These are phyloP conservation scores for Panicum miliaceum DNA, from an alignment of 176 grass and related monocot species.

Conservation along the genomic window DNA sequence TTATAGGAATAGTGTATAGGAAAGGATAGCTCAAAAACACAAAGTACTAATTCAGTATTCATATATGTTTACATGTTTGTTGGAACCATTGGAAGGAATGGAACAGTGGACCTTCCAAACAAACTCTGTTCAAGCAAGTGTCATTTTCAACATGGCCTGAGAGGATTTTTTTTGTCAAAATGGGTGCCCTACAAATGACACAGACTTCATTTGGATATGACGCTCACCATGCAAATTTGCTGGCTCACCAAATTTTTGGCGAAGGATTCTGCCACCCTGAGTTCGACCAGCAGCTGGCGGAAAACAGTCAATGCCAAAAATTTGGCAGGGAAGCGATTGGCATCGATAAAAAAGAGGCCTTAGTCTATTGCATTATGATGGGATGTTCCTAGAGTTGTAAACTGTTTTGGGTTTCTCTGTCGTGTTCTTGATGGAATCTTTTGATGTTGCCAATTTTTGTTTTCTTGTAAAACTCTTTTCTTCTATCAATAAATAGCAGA, in stretches of 20 bases:
- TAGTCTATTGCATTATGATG: background rate
- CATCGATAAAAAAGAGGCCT: background rate
- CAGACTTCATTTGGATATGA: background rate
- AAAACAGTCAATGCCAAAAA: conserved; percentile 10
- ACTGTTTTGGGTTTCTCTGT: background rate
- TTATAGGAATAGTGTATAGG: conserved; percentile 7
- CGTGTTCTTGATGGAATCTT: background rate
- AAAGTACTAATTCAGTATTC: background rate
- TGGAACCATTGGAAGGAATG: background rate
- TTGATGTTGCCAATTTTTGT: background rate
- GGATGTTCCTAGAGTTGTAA: background rate
- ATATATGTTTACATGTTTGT: background rate
- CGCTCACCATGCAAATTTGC: background rate
- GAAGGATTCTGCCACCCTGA: background rate
- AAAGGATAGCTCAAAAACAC: background rate
- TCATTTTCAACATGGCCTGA: background rate
- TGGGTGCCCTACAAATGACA: background rate
- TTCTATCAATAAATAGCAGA: background rate
- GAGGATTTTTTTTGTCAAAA: background rate
- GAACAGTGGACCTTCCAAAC: background rate
- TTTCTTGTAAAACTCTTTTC: background rate
- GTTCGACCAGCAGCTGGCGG: background rate
- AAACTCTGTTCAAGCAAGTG: background rate
- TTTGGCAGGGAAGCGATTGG: background rate
- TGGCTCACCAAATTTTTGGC: background rate